Evolutionary conservation across 1,284 basidiomycete species (phyloP).

Genomic region (Leucocoprinus gongylophorus): DNA sequence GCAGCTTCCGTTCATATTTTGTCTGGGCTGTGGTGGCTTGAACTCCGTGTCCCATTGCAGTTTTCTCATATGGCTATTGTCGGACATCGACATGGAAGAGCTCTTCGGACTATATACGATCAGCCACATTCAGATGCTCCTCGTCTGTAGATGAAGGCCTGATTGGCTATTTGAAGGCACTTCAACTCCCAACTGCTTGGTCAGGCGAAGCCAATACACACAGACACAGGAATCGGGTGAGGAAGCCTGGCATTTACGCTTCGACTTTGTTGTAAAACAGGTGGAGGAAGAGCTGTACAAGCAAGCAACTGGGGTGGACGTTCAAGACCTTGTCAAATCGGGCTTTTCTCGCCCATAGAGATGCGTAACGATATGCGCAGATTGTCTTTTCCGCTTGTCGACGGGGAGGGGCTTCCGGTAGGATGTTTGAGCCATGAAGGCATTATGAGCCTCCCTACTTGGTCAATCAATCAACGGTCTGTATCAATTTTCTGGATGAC

Average conservation of each 20-base stretch:
- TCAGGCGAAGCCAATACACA: slow-evolving; percentile 31
- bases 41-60: background rate
- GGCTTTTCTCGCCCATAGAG: slow-evolving; percentile 19
- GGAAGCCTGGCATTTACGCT: slow-evolving; percentile 20
- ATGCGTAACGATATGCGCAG: slow-evolving; percentile 15
- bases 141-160: slow-evolving; percentile 23
- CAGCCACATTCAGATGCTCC: slow-evolving; percentile 61
- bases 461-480: slow-evolving; percentile 7
- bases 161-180: slow-evolving; percentile 33
- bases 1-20: too few relatives aligned
- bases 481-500: slow-evolving; percentile 10
- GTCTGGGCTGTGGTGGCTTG: slow-evolving; percentile 23
- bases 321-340: slow-evolving; percentile 18
- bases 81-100: slow-evolving; percentile 44
- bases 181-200: slow-evolving; percentile 33
- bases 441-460: too few relatives aligned
- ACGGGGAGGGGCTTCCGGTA: background rate
- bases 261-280: slow-evolving; percentile 20
- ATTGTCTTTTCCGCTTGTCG: slow-evolving; percentile 8
- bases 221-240: too few relatives aligned
- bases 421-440: slow-evolving; percentile 6
- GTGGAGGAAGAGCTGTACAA: slow-evolving; percentile 23
- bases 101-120: slow-evolving; percentile 58
- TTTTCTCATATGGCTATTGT: slow-evolving; percentile 29
- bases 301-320: slow-evolving; percentile 23